phyloP scores from a whole-genome alignment of 306 rosid species.

The Vigna angularis region DNA sequence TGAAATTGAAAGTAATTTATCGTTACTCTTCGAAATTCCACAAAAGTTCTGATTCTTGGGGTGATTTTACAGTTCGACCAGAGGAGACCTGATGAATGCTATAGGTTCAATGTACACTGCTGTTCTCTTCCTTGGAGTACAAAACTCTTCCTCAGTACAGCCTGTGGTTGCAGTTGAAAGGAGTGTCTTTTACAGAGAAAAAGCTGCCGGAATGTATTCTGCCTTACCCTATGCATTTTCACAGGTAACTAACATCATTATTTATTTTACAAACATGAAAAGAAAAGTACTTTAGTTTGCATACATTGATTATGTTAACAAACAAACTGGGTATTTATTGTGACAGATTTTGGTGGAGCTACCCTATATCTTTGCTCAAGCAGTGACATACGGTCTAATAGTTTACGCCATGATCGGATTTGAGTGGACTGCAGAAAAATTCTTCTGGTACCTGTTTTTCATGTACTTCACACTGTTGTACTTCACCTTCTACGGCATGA shows the following conservation, averaged over 20 bases:
- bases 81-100: conserved; percentile 56
- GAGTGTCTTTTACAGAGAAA: conserved; percentile 66
- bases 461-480: conserved; percentile 67
- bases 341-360: conserved; percentile 66
- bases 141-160: conserved; percentile 57
- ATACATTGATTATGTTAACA: not conserved
- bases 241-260: conserved; percentile 49
- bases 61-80: conserved; percentile 8
- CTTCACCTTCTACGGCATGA: conserved; percentile 76
- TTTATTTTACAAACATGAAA: not conserved
- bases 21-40: not conserved
- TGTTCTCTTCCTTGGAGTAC: conserved; percentile 64
- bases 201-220: conserved; percentile 71
- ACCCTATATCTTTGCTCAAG: conserved; percentile 58
- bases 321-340: conserved; percentile 2
- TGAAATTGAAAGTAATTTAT: not conserved
- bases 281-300: not conserved
- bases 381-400: conserved; percentile 53
- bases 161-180: conserved; percentile 68
- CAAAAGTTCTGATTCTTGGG: not conserved
- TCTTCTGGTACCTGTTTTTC: conserved; percentile 67
- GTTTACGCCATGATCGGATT: conserved; percentile 73
- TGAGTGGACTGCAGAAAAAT: conserved; percentile 63
- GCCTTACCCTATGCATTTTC: conserved; percentile 70
- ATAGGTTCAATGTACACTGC: conserved; percentile 63